phyloP scores from a whole-genome alignment of 768 basidiomycete genomes.

The Podaxis sp. region DNA sequence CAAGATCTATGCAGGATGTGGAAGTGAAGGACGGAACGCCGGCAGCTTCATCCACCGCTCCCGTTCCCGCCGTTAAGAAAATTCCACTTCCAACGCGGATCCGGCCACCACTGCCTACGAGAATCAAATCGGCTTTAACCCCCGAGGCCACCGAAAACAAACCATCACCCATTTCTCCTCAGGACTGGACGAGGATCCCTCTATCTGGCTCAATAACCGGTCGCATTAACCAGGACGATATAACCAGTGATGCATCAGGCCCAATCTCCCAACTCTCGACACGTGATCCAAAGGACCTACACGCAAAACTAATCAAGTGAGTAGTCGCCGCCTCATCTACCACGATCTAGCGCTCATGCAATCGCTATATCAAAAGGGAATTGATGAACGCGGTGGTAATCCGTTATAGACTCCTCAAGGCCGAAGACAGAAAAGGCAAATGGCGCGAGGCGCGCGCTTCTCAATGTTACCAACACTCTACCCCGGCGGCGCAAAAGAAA shows the following conservation, averaged over 20 bases:
- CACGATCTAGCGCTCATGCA: background rate
- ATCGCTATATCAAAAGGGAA: background rate
- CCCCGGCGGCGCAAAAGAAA: conserved; percentile 13
- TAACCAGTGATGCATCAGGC: background rate
- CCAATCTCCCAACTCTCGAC: background rate
- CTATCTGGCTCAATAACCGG: background rate
- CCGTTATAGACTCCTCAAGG: conserved; percentile 5
- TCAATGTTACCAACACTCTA: conserved; percentile 14
- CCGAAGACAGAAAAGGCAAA: conserved; percentile 9
- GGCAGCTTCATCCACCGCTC: background rate
- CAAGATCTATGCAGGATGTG: background rate
- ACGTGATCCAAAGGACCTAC: background rate
- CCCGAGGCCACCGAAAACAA: background rate
- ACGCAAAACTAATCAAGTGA: conserved; percentile 11
- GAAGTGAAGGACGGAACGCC: background rate
- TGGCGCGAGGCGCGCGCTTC: conserved; percentile 12
- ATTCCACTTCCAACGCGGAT: conserved; percentile 2
- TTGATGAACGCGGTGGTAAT: background rate
- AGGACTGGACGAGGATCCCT: background rate
- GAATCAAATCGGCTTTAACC: background rate
- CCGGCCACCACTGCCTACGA: conserved; percentile 3
- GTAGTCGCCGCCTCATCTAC: background rate
- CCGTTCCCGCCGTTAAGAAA: background rate
- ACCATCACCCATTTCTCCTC: background rate
- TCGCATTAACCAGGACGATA: conserved; percentile 3